Base-by-base conservation (phyloP, 2,329 filamentous ascomycete genomes). In the Triangularia setosa region DNA sequence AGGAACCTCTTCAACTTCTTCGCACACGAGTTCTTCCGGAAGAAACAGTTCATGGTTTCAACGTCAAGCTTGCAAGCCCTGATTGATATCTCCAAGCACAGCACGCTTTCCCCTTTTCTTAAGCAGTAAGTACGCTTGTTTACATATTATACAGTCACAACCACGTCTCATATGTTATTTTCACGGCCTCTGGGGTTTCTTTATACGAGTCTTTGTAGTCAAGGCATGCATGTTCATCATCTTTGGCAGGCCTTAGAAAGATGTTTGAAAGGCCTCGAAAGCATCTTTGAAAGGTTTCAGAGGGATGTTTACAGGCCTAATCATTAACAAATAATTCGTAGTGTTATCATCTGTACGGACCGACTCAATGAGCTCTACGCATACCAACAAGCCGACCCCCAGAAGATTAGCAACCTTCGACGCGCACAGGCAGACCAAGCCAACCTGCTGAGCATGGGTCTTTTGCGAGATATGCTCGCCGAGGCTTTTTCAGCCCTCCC, bases 31-130 rank as follows among this genome's bases (percentile, higher is more conserved):
- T 90, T 88, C 78, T 90, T 91, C 75, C 79, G 77, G 59, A 86
- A 85, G 73, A 85, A 83, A 70, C 87, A 90, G 71, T 90, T 90
- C 74, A 87, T 88, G 83, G 71, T 89, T 61, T 82, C 81, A 1
- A 77, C 83, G 33, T 75, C 79, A 68, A 89, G 87, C 69, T 75
- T 89, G 9, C 79, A 83, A 60, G 78, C 81, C 0, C 77, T 89
- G 11, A 67, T 83, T 73, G 77, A 83, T 70, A 84, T 86, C 35
- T 80, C 83, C n/a, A 71, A 70, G 3, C 77, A 79, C 62, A 79
- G 77, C 18, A 76, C 78, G 0, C 67, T 86, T 16, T 75, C 76
- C 0, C 65, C 70, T 0, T 72, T 74, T 35, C 69, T 86, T 14
- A 75, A 72, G 6, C 75, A 80, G 40, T 48, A 48, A 21, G 40